Evolutionary conservation across 441 rosid genomes (phyloP), one percentile per base, ranked within the genome.

Genomic region (Arabidopsis hybrid): DNA sequence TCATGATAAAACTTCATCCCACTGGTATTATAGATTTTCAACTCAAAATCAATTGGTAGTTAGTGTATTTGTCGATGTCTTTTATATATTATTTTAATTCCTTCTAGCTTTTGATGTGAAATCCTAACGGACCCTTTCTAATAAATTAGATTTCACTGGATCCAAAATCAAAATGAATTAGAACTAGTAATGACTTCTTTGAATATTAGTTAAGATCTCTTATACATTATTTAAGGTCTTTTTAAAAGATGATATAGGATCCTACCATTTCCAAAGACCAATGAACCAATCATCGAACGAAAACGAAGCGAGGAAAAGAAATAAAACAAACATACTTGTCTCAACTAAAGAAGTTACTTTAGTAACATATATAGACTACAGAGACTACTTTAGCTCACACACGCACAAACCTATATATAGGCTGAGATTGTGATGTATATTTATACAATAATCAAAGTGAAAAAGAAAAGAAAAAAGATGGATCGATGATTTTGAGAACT

Each of bases 361-460:
- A 62, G n/a, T 47, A 21, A 47, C 52, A 7, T 47, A 47, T 47
- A 47, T 14, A 47, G 10, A 16, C 51, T 14, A 47, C 52, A 47
- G 0, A 51, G 34, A 52, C 47, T 59, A 59, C 53, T 43, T 29
- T 62, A 43, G 21, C 35, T 8, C 39, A 29, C 67, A 43, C 29
- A 8, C 13, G 9, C 42, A 42, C 17, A 67, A 21, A 31, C 16
- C 34, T 10, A 56, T 32, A 45, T 2, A 56, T 17, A 42, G 43
- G 12, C 40, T 68, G 45, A 46, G 18, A 69, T 35, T 69, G 26
- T 56, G 55, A 43, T 32, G n/a, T 43, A 57, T 7, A 38, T 29
- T 40, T 55, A 67, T 10, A 10, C 13, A 69, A n/a, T 29, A 38
- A 52, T 5, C 10, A 67, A 39, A 26, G 38, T 39, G 29, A 21